Percentiles rank a stretch among this genome's conserved stretches.
These are phyloP conservation scores for Cyberlindnera xishuangbannaensis DNA, from an alignment of 805 yeast species.

Conservation along the genomic window DNA sequence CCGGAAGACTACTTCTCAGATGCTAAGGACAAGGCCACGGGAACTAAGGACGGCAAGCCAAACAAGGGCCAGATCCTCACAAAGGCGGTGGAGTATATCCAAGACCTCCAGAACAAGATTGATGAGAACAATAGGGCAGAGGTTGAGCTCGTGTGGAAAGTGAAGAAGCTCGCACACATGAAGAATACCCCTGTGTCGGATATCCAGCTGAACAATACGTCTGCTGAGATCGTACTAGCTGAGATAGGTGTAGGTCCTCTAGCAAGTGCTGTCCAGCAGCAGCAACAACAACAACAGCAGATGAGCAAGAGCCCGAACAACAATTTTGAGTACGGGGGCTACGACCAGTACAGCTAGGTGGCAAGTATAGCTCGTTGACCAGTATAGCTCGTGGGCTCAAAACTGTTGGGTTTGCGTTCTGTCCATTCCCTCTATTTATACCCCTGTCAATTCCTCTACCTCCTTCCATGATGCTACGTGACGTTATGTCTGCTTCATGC, in stretches of 20 bases:
- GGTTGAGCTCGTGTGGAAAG: slow-evolving; percentile 59
- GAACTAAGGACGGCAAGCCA: slow-evolving; percentile 80
- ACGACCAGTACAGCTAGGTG: slow-evolving; percentile 28
- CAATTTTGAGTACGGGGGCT: slow-evolving; percentile 34
- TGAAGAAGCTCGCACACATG: slow-evolving; percentile 47
- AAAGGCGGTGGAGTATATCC: slow-evolving; percentile 69
- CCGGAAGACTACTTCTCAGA: slow-evolving; percentile 43
- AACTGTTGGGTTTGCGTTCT: too few species aligned
- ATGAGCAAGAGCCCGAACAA: slow-evolving; percentile 23
- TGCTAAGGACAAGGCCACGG: slow-evolving; percentile 40
- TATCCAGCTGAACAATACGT: slow-evolving; percentile 51
- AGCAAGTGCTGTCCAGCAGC: slow-evolving; percentile 31
- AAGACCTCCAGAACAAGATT: slow-evolving; percentile 59
- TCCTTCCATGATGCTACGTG: too few species aligned
- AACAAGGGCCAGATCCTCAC: slow-evolving; percentile 78
- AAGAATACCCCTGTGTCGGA: slow-evolving; percentile 35
- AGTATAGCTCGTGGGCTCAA: too few species aligned
- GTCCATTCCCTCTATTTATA: too few species aligned
- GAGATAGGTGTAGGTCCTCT: slow-evolving; percentile 81
- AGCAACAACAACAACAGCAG: slow-evolving; percentile 7
- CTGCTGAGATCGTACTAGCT: slow-evolving; percentile 73
- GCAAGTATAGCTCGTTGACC: too few species aligned
- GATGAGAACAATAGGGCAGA: slow-evolving; percentile 77
- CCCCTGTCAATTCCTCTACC: too few species aligned
- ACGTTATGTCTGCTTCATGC: too few species aligned